Base-by-base conservation (phyloP, 1,139 yeast genomes). In the Pichia sorboxylosa region DNA sequence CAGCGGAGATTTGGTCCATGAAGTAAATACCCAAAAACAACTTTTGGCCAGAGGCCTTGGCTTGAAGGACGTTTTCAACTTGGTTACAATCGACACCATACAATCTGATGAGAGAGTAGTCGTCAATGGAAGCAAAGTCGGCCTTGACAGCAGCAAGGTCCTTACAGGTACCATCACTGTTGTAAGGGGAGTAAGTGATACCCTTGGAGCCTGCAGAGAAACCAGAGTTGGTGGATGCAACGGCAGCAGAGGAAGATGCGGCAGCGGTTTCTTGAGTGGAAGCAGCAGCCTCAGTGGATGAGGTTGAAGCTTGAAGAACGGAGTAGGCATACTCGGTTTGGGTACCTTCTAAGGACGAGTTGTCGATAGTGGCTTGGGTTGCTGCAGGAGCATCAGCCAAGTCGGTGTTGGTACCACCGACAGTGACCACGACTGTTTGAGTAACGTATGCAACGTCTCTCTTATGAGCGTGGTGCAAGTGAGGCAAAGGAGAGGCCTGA, bases 81-180 rank as follows among this genome's bases (percentile, higher is more conserved):
- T 80, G 90, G 64, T 61, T 57, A 68, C 93, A 80, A 65, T 80
- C 93, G 48, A 74, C 82, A 63, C 84, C 85, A 64, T 80, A 80
- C 44, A 80, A 63, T 75, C 93, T 77, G 56, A 81, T 71, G 46
- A 74, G 45, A 43, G 63, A 66, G 61, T 56, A 80, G 39, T 58
- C 69, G 29, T 70, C 41, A 47, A 83, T 64, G 41, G 56, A 40
- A 29, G 66, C 61, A 34, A 83, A 50, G 48, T 83, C 94, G 27
- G 71, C 49, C 43, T 69, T 61, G 45, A 83, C 77, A 48, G 67
- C 64, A 24, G 57, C 45, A 30, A 69, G 54, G 24, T 81, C 57
- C 66, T 82, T 83, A 68, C 94, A 83, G 23, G 65, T 64, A 58
- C 93, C 93, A 43, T 64, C 58, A 39, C 66, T 54, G 40, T 75